Evolutionary conservation across 2,329 filamentous ascomycete species (phyloP), one percentile per base, ranked within the genome.

Genomic region (Diaporthe ampelina): DNA sequence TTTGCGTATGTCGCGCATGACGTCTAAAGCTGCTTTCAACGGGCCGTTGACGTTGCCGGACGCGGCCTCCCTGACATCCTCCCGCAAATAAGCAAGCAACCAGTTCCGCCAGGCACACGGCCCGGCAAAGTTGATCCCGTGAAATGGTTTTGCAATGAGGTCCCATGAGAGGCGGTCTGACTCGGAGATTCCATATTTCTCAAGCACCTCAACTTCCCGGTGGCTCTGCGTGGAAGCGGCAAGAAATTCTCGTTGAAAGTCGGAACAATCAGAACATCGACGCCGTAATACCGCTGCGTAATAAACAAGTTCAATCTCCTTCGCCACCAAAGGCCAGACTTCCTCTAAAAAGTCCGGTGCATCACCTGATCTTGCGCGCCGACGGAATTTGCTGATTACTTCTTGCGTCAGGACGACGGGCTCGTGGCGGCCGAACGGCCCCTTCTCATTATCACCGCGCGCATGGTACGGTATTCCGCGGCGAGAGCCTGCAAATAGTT

Each of bases 1-100:
- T 29, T 68, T 68, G 24, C 63, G 37, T 50, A 68, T 43, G 11
- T 68, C 63, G 5, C 63, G 63, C 63, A 68, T 68, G 6, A 68
- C 43, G 45, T 68, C 63, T 3, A 68, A 11, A 10, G 63, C 43
- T 48, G 63, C 43, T 6, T 68, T 68, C 45, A 68, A 68, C 2
- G 63, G 63, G 2, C 63, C 63, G 2, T 50, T 32, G 7, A 68
- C 63, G 17, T 68, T 68, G 8, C 63, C 63, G 7, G 35, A 50
- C n/a, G 11, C 35, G 4, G 40, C 63, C 26, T 68, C 45, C n/a
- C 8, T n/a, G 6, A 35, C 45, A 10, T 68, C 63, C 4, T 68
- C 8, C 24, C 63, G 45, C 10, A 68, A 29, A 35, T 68, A 54
- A 2, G 19, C 63, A 32, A 68, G 40, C 63, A 68, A 32, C 63